These are phyloP conservation scores for Talaromyces ruber DNA, from an alignment of 495 filamentous ascomycete genomes.

Conservation along the genomic window DNA sequence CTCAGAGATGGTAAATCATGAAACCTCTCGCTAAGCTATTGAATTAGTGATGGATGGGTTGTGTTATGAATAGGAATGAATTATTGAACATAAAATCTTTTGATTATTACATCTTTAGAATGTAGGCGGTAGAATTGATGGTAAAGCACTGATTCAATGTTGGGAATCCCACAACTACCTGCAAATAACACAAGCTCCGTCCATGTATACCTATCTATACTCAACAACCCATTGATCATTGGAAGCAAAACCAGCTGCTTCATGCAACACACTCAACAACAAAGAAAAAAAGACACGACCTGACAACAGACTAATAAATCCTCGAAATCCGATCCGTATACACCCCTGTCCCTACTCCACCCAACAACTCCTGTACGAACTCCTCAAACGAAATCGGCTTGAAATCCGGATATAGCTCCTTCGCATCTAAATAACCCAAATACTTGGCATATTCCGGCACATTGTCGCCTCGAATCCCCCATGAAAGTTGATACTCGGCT, in stretches of 20 bases:
- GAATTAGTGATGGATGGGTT: not conserved
- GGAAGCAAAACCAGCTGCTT: not conserved
- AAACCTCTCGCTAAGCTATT: not conserved
- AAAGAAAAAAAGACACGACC: not conserved
- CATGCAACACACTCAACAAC: not conserved
- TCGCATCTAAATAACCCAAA: constrained; percentile 47
- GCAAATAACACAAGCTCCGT: not conserved
- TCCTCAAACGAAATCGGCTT: constrained; percentile 30
- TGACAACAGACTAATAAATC: constrained; percentile 1
- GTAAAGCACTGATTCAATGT: not conserved
- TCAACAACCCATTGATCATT: not conserved
- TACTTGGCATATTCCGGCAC: constrained; percentile 48
- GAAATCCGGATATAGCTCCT: constrained; percentile 50
- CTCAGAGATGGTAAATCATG: constrained; percentile 11
- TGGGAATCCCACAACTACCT: not conserved
- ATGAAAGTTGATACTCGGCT: constrained; percentile 42
- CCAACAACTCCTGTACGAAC: constrained; percentile 31
- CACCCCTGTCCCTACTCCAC: constrained; percentile 34
- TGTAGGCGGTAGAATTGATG: too few relatives aligned
- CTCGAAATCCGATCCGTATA: constrained; percentile 30
- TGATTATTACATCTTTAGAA: not conserved
- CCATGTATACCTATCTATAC: not conserved
- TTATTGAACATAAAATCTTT: too few relatives aligned
- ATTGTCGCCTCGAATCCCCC: constrained; percentile 49
- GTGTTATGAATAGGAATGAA: not conserved